Evolutionary conservation across 768 basidiomycete species (phyloP), one percentile per base, ranked within the genome.

Genomic region (Coprinellus micaceus): DNA sequence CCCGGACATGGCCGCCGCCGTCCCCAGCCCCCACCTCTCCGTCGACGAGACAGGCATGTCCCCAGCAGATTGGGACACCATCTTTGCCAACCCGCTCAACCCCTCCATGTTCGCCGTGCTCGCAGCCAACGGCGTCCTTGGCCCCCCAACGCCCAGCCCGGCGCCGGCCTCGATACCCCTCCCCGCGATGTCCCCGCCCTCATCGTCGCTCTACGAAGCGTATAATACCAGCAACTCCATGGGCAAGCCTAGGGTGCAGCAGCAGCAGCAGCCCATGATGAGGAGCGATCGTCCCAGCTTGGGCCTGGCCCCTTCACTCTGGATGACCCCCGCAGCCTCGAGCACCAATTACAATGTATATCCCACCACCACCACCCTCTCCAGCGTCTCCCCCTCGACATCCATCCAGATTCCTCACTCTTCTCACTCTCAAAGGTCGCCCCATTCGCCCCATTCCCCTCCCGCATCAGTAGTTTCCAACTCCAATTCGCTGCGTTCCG

Each of bases 271-370:
- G 56, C 55, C 67, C 63, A 61, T 61, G 68, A 37, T 70, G 67
- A 53, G 63, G 75, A 61, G 67, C 65, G 82, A 85, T 63, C 82
- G 79, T 63, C 77, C 79, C 46, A 73, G 75, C 58, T 63, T 76
- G 30, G 80, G 81, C 54, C 72, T 91, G 43, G 86, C 85, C 46
- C 88, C 90, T 2, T 89, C 89, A 39, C 71, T 91, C 39, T 92
- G 89, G 90, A 91, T 92, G 90, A 90, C 90, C 12, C 81, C 89
- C 46, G 72, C 82, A 4, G 79, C 80, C 39, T 67, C 82, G 1
- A 28, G 26, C 4, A 11, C 47, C 10, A 15, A 10, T 15, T 30
- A 28, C 28, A 49, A 49, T 30, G 47, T 49, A 11, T 49, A 49
- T 49, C 9, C 69, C 79, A 13, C 72, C 79, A 3, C 66, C 77